Evolutionary conservation across 2,329 filamentous ascomycete species (phyloP), one percentile per base, ranked within the genome.

Genomic region (Lizonia empirigonia): DNA sequence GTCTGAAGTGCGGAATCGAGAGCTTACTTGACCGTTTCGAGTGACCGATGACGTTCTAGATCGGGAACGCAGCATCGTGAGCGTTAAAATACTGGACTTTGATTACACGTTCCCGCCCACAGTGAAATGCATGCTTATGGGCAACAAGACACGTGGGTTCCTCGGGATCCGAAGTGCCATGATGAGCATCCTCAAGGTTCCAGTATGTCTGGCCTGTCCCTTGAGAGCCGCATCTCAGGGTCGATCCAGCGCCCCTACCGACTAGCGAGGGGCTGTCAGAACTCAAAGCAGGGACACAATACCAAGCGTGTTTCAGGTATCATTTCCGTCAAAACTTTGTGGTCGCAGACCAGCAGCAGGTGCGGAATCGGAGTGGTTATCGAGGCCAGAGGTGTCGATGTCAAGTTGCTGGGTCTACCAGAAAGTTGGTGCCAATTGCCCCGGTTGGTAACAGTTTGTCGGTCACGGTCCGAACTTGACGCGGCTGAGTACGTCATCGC

Each of bases 31-130:
- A 58, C 69, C 67, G 41, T 57, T 70, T 71, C 59, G 53, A 69
- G 68, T 63, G 57, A 58, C 63, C 65, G 48, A 71, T 72, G 69
- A 72, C 69, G 68, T 63, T 55, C 48, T 60, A 47, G 59, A 64
- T 62, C 44, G 50, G 32, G 39, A 24, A 13, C n/a, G 29, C n/a
- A 18, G 23, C 24, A 45, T 47, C 35, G 45, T 23, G 41, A 41
- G 37, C n/a, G 20, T 26, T 16, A n/a, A 22, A 50, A 27, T 18
- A n/a, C 20, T 19, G 40, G 26, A 41, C 40, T 47, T 12, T 19
- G 5, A 5, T 6, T 10, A 20, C n/a, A n/a, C n/a, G n/a, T n/a
- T 7, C 2, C 30, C 10, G 15, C 23, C 36, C 41, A 45, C 22
- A 40, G 34, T 35, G 32, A 29, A 13, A n/a, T 18, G 18, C 27